phyloP scores from a whole-genome alignment of 2,329 filamentous ascomycete genomes.

The Colletotrichum horii region DNA sequence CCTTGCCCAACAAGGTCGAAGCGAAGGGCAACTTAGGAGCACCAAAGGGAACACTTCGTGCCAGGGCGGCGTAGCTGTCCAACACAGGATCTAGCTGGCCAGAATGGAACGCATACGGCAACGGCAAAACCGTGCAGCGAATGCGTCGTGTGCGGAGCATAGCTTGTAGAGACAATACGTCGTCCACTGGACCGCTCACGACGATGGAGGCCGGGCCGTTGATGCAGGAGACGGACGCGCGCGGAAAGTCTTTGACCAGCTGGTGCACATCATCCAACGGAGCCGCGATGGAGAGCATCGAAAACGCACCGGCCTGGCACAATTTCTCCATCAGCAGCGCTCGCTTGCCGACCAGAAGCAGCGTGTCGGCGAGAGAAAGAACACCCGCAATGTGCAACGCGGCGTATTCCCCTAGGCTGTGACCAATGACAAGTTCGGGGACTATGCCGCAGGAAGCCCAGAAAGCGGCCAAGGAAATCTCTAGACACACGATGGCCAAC shows the following conservation, averaged over 20 bases:
- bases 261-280: no score
- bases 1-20: not conserved
- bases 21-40: not conserved
- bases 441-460: conserved; percentile 34
- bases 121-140: conserved; percentile 38
- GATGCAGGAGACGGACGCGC: conserved; percentile 54
- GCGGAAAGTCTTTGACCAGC: no score
- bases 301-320: not conserved
- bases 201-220: conserved; percentile 69
- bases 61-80: conserved; percentile 51
- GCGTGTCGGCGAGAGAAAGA: conserved; percentile 38
- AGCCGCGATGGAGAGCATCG: not conserved
- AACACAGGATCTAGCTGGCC: conserved; percentile 45
- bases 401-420: conserved; percentile 40
- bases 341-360: conserved; percentile 66
- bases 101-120: conserved; percentile 42
- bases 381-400: conserved; percentile 35
- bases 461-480: conserved; percentile 33
- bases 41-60: not conserved
- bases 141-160: not conserved
- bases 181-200: conserved; percentile 48
- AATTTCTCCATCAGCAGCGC: conserved; percentile 52
- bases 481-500: conserved; percentile 39
- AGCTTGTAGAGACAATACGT: no score
- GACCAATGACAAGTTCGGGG: conserved; percentile 35